Evolutionary conservation across 2,329 filamentous ascomycete species (phyloP).

Genomic region (Colletotrichum musicola): DNA sequence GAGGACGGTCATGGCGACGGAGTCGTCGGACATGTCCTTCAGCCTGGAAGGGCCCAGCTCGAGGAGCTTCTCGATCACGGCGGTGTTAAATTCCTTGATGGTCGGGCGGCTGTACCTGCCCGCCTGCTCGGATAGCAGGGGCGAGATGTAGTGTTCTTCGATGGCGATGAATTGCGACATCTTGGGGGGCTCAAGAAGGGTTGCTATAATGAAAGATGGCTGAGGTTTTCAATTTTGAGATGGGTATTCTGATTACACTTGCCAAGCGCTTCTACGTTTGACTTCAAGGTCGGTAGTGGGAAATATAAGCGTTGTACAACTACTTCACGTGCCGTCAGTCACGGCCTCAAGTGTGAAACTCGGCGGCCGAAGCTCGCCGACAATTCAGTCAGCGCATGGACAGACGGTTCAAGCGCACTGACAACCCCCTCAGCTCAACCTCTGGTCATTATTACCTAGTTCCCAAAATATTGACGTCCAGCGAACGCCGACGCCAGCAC

Average conservation of each 20-base stretch:
- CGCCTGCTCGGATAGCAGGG: slow-evolving; percentile 8
- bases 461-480: no score
- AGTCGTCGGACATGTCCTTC: slow-evolving; percentile 12
- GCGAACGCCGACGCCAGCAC: no score
- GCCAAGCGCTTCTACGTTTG: no score
- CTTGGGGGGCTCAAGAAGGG: not conserved
- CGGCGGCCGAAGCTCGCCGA: no score
- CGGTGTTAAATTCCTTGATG: not conserved
- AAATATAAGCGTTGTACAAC: not conserved
- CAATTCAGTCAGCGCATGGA: no score
- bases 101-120: not conserved
- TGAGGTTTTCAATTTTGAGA: no score
- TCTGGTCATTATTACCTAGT: no score
- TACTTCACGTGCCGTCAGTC: not conserved
- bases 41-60: slow-evolving; percentile 15
- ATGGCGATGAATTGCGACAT: slow-evolving; percentile 16
- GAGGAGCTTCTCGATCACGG: slow-evolving; percentile 14
- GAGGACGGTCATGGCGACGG: slow-evolving; percentile 20
- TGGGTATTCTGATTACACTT: no score
- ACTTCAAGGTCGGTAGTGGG: not conserved
- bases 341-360: not conserved
- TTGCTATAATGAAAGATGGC: no score
- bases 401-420: no score
- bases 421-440: no score
- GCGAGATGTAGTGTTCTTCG: slow-evolving; percentile 28